Base-by-base conservation (phyloP, 1,284 basidiomycete species). In the Ustilago bromivora region DNA sequence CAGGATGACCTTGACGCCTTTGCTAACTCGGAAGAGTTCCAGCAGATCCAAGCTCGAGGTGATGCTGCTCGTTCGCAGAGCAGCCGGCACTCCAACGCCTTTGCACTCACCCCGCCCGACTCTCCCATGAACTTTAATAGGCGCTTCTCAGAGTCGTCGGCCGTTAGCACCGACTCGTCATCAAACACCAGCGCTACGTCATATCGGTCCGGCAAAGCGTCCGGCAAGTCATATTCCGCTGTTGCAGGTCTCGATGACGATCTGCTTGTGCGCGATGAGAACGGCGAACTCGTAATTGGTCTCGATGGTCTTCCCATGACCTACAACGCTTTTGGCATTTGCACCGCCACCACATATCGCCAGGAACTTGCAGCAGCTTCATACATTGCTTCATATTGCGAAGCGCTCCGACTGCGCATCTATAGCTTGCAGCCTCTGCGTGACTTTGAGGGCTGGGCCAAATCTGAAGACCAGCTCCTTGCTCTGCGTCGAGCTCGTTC, bases 271-370 rank as follows among this genome's bases (percentile, higher is more conserved):
- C 19, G 80, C 81, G 74, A 90, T 88, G 73, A 90, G 88, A 23
- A 86, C 87, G 64, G 89, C 87, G 83, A 90, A 90, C 78, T 91
- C 89, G 57, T 89, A 6, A 89, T 89, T 4, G 90, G 71, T 1
- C 43, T 41, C 9, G 75, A 77, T 31, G 67, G 67, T 10, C 53
- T 71, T n/a, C 71, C 70, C 1, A 76, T 76, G 74, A 76, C 74
- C 1, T 82, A 68, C 56, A 80, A 82, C 31, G 78, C 80, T 6
- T 66, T 64, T 47, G 80, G 78, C 5, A 47, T 35, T 3, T 82
- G 80, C 61, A 80, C 64, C 1, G 58, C 78, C 17, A 64, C 64
- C 12, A 57, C 66, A 13, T 68, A 69, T 32, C 52, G 65, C 9
- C 68, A 68, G 40, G 80, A 80, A 31, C 28, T 80, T 0, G 76